A percentile compares a stretch with the other conserved stretches of the same genome.
Evolutionary conservation across 2,329 filamentous ascomycete species (phyloP).

Genomic region (Arachnopeziza araneosa): DNA sequence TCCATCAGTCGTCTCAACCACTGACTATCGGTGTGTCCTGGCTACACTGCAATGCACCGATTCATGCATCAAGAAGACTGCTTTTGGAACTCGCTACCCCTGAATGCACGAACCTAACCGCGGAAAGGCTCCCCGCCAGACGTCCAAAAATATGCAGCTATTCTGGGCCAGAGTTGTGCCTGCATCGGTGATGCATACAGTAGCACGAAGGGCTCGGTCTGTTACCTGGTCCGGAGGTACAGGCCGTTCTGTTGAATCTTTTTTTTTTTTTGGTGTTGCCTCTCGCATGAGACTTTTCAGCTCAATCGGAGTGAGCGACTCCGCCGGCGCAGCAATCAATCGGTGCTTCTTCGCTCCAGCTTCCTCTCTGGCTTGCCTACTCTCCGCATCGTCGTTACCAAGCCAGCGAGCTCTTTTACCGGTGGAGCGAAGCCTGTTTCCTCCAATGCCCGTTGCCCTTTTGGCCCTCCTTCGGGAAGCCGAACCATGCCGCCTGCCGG

Average conservation of each 20-base stretch:
- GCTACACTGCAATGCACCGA: too few relatives aligned
- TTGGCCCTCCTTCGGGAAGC: neutral
- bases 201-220: neutral
- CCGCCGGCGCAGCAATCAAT: neutral
- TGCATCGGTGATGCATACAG: neutral
- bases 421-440: neutral
- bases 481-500: neutral
- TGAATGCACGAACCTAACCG: neutral
- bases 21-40: neutral
- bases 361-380: neutral
- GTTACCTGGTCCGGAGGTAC: neutral
- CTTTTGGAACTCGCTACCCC: neutral
- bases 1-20: neutral
- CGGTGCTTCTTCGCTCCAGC: neutral
- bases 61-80: neutral
- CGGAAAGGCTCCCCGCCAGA: neutral
- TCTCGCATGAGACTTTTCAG: too few relatives aligned
- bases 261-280: too few relatives aligned
- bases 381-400: too few relatives aligned
- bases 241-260: neutral
- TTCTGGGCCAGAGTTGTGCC: neutral
- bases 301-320: neutral
- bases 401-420: neutral
- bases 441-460: neutral
- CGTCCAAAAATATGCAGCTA: neutral